phyloP scores from a whole-genome alignment of 2,329 filamentous ascomycete species.

The Ophiostoma himal-ulmi region DNA sequence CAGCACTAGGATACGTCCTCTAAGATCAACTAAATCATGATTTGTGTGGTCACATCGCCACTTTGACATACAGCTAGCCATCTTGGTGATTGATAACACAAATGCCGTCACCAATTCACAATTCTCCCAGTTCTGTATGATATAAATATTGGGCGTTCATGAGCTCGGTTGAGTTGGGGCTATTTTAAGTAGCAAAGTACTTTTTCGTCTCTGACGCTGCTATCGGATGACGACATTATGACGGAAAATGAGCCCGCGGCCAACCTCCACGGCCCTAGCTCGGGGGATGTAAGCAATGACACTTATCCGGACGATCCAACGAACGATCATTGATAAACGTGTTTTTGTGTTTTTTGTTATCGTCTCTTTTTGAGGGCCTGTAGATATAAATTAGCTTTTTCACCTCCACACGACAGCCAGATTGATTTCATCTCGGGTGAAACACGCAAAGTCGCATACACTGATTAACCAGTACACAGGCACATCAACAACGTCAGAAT shows the following conservation, averaged over 20 bases:
- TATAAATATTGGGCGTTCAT: neutral
- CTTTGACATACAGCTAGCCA: neutral
- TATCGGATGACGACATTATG: neutral
- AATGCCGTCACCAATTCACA: neutral
- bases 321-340: neutral
- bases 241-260: constrained; percentile 11
- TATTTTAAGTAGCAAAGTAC: neutral
- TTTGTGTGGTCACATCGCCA: neutral
- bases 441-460: neutral
- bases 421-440: no score
- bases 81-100: neutral
- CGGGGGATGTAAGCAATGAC: neutral
- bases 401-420: neutral
- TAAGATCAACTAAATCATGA: no score
- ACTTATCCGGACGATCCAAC: neutral
- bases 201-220: neutral
- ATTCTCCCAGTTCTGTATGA: neutral
- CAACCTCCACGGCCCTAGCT: neutral
- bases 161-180: neutral
- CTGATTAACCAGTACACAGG: neutral
- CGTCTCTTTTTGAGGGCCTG: neutral
- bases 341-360: neutral
- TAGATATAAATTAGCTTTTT: neutral
- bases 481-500: neutral
- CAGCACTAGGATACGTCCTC: no score